Conservation (phyloP, 2,329 filamentous ascomycete genomes). For the Paradendryphiella salina region DNA sequence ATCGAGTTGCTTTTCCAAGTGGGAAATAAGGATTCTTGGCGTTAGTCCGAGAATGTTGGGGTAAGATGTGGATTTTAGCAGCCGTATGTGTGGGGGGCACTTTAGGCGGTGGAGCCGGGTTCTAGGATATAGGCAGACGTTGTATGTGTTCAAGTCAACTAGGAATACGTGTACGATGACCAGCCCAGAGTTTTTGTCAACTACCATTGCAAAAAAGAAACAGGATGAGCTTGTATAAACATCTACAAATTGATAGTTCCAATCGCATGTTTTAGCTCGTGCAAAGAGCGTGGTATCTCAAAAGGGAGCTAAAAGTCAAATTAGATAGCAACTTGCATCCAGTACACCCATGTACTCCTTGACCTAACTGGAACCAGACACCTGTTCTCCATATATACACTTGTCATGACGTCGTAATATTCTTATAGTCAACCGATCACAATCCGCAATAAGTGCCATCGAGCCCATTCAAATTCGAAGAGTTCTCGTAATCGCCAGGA, state of each 20-base stretch:
- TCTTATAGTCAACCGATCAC: background rate
- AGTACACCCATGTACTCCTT: background rate
- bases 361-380: background rate
- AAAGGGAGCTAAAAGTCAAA: slow-evolving; percentile 4
- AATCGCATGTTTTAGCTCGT: slow-evolving; percentile 14
- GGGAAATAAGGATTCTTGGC: no score
- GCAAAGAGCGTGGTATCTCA: slow-evolving; percentile 33
- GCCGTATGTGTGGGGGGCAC: no score
- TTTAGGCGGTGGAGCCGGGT: no score
- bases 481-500: slow-evolving; percentile 36
- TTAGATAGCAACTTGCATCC: background rate
- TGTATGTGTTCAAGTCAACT: no score
- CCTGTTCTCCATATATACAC: background rate
- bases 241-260: background rate
- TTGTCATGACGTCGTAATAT: slow-evolving; percentile 1
- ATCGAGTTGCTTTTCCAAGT: no score
- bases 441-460: slow-evolving; percentile 50
- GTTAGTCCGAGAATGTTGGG: no score
- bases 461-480: slow-evolving; percentile 40
- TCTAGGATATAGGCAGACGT: no score
- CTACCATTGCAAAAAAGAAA: no score
- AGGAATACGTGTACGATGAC: no score
- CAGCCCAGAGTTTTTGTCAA: no score
- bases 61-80: no score
- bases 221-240: background rate